Percentiles rank a stretch among this genome's conserved stretches.
Evolutionary conservation across 2,329 filamentous ascomycete genomes (phyloP).

Genomic region (Nemania diffusa): DNA sequence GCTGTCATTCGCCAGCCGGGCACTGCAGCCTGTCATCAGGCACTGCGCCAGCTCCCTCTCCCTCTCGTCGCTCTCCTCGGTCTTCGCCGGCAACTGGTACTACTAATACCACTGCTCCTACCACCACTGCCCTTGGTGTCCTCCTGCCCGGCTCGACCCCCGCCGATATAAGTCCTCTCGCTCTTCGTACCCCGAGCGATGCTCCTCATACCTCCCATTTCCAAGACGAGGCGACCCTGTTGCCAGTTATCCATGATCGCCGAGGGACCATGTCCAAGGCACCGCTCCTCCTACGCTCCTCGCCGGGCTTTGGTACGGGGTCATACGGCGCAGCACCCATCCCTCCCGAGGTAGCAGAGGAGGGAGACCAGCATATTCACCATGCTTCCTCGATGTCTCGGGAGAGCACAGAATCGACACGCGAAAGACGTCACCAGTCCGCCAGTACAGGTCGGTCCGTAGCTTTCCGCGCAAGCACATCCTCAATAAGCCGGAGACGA

Average conservation of each 20-base stretch:
- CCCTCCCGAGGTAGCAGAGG: conserved; percentile 52
- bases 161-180: conserved; percentile 34
- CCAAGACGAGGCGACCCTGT: conserved; percentile 39
- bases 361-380: conserved; percentile 44
- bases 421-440: conserved; percentile 42
- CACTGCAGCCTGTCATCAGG: conserved; percentile 27
- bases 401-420: conserved; percentile 42
- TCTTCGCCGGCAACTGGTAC: conserved; percentile 19
- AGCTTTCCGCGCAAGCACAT: conserved; percentile 43
- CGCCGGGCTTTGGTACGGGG: conserved; percentile 68
- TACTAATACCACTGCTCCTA: background rate
- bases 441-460: conserved; percentile 40
- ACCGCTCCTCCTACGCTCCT: conserved; percentile 68
- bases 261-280: conserved; percentile 55
- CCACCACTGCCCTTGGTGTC: conserved; percentile 11
- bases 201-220: conserved; percentile 33
- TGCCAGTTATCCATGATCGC: conserved; percentile 37
- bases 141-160: conserved; percentile 5
- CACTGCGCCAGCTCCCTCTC: conserved; percentile 9
- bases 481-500: conserved; percentile 44
- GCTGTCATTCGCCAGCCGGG: conserved; percentile 34
- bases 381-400: conserved; percentile 37
- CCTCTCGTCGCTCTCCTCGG: conserved; percentile 13
- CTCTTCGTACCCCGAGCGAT: conserved; percentile 42
- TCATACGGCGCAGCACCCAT: conserved; percentile 69